Percentiles rank a stretch among this genome's conserved stretches.
Conservation (phyloP, 345 rosid genomes). For the Capsella bursapastoris region DNA sequence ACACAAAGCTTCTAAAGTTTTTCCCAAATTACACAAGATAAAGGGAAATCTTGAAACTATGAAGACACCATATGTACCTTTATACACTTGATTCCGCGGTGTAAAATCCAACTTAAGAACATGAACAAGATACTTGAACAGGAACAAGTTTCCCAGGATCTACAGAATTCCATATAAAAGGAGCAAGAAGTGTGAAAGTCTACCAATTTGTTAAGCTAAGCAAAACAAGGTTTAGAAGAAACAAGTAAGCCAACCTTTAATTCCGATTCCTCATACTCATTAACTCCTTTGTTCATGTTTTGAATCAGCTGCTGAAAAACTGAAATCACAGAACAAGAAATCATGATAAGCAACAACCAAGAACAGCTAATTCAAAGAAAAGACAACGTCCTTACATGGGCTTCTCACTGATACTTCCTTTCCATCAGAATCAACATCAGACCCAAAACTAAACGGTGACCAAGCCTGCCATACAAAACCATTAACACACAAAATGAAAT, state of each 20-base stretch:
- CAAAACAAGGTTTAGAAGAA: not conserved
- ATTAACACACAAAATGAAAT: conserved; percentile 18
- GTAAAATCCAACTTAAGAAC: conserved; percentile 70
- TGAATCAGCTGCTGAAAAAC: conserved; percentile 70
- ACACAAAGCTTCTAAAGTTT: conserved; percentile 1
- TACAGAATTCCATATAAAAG: conserved; percentile 42
- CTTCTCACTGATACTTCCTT: conserved; percentile 46
- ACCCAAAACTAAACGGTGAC: conserved; percentile 63
- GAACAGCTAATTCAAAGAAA: conserved; percentile 40
- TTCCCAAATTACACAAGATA: conserved; percentile 12
- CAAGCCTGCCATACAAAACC: conserved; percentile 56
- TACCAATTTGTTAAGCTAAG: not conserved
- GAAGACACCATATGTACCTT: conserved; percentile 49
- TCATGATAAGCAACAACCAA: not conserved
- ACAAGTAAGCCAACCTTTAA: conserved; percentile 53
- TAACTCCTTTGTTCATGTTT: conserved; percentile 49
- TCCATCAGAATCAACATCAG: conserved; percentile 48
- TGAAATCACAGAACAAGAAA: conserved; percentile 42
- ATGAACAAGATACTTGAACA: conserved; percentile 75
- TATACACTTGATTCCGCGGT: conserved; percentile 52
- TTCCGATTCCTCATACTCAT: conserved; percentile 46
- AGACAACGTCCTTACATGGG: conserved; percentile 46
- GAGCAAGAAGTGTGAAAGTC: not conserved
- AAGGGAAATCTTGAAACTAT: conserved; percentile 9
- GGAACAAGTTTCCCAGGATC: conserved; percentile 64